These are phyloP conservation scores for Tephrocybe sp. DNA, from an alignment of 768 basidiomycete species.

Conservation along the genomic window DNA sequence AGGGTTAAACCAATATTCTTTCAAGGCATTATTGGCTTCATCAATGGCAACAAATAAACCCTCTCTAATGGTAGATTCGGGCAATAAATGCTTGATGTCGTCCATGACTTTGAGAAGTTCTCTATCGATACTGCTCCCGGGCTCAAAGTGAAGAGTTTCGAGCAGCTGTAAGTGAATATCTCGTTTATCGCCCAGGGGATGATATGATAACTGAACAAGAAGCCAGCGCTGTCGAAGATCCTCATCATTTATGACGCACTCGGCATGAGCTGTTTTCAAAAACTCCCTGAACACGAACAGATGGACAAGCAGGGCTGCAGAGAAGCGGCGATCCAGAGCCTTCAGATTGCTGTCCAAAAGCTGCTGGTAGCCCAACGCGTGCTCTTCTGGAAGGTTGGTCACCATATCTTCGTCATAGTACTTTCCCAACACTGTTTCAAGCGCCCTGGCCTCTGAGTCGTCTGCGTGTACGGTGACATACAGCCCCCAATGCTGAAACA, in stretches of 20 bases:
- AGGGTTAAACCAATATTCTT: no score
- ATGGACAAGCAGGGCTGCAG: not conserved
- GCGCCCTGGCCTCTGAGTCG: not conserved
- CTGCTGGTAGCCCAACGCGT: not conserved
- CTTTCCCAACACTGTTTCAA: fast-evolving
- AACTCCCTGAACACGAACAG: no score
- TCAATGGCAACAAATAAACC: not conserved
- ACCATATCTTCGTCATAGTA: not conserved
- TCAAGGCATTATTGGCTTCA: no score
- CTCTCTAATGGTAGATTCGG: not conserved
- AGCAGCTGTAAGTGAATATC: not conserved
- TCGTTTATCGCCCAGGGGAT: not conserved
- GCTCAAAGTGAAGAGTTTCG: not conserved
- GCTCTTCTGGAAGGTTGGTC: not conserved
- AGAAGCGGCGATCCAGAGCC: not conserved
- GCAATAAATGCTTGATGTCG: not conserved
- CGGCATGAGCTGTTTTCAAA: no score
- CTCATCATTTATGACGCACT: not conserved
- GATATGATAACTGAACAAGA: not conserved
- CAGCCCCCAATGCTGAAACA: no score
- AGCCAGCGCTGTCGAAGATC: not conserved
- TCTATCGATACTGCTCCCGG: not conserved
- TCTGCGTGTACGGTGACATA: no score
- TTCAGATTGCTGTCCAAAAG: no score
- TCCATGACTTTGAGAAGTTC: not conserved